These are phyloP conservation scores for Salix arbutifolia DNA, from an alignment of 345 rosid genomes.

Conservation along the genomic window DNA sequence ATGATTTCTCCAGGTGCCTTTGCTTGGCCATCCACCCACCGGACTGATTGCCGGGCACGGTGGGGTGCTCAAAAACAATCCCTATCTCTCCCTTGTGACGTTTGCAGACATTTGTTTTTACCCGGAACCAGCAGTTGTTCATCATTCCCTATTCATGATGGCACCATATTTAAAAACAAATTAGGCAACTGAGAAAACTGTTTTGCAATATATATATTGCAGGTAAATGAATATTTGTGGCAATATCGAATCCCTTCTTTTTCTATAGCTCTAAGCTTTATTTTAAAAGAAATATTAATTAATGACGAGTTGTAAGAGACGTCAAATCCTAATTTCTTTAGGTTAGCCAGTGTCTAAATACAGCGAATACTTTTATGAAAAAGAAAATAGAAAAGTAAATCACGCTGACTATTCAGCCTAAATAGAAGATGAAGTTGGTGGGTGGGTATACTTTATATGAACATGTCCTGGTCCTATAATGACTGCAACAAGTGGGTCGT, in stretches of 20 bases:
- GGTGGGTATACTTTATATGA: too few species aligned
- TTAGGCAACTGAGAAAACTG: too few species aligned
- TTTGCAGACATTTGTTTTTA: constrained; percentile 69
- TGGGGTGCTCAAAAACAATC: constrained; percentile 90
- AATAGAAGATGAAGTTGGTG: not conserved
- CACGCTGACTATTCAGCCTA: not conserved
- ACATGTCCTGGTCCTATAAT: not conserved
- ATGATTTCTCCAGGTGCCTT: constrained; percentile 56
- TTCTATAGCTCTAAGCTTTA: too few species aligned
- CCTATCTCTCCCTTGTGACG: constrained; percentile 86
- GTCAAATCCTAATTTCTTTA: not conserved
- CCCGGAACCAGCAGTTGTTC: constrained; percentile 98
- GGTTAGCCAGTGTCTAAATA: not conserved
- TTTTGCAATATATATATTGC: not conserved
- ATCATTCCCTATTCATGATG: constrained; percentile 74
- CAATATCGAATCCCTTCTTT: too few species aligned
- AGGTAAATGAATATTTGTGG: not conserved
- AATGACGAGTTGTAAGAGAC: not conserved
- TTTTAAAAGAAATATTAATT: too few species aligned
- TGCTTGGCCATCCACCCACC: constrained; percentile 99
- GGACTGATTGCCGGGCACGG: constrained; percentile 80
- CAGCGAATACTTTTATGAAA: not conserved
- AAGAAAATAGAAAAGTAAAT: too few species aligned
- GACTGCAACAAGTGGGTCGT: not conserved
- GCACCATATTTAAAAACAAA: not conserved